These are phyloP conservation scores for Acanthamoeba triangularis DNA, from an alignment of 208 protist species.

Conservation along the genomic window DNA sequence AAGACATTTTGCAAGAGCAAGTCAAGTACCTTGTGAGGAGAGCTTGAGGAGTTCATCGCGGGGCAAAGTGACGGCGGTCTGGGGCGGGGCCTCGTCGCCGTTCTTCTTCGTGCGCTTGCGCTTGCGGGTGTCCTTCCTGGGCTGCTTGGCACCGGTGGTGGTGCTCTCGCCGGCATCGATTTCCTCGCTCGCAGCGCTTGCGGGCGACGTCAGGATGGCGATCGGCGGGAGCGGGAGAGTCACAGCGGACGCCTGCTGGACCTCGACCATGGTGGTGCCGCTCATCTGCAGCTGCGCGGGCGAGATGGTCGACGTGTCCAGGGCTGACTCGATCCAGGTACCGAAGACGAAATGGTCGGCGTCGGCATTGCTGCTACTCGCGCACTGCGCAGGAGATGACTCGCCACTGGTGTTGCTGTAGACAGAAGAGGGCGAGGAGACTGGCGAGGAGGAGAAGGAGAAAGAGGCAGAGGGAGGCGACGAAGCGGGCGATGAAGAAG, in stretches of 20 bases:
- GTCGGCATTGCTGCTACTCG: not conserved
- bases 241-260: not conserved
- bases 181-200: not conserved
- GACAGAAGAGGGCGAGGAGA: not conserved
- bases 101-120: slow-evolving; percentile 39
- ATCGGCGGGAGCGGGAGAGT: not conserved
- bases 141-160: not conserved
- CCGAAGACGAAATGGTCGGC: slow-evolving; percentile 25
- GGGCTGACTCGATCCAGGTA: not conserved
- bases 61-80: slow-evolving; percentile 29
- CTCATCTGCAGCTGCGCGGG: slow-evolving; percentile 8
- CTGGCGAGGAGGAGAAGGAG: not conserved
- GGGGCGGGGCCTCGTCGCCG: not conserved
- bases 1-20: too few species aligned
- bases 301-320: not conserved
- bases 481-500: not conserved
- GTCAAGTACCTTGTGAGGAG: not conserved
- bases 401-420: not conserved
- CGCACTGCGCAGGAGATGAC: not conserved
- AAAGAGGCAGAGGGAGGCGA: not conserved
- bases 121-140: slow-evolving; percentile 44
- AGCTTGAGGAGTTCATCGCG: slow-evolving; percentile 37
- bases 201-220: not conserved
- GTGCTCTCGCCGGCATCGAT: not conserved
- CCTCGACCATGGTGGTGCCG: too few species aligned